Conservation (phyloP, 2,329 filamentous ascomycete genomes). For the Stachybotrys echinatus region DNA sequence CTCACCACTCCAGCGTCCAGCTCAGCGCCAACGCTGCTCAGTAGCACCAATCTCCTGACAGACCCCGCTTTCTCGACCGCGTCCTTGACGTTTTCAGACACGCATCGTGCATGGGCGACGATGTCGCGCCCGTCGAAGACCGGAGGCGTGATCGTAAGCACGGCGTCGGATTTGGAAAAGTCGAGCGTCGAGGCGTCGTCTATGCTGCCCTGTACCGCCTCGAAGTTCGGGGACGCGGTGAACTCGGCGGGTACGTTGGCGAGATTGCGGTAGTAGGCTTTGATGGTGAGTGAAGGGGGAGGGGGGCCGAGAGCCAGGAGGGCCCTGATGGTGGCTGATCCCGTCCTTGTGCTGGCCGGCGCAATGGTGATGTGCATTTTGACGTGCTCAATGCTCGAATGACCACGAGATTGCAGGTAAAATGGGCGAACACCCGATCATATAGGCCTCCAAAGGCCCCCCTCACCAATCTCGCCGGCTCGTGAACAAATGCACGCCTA, state of each 20-base stretch:
- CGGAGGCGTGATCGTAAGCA: conserved; percentile 25
- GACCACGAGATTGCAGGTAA: too few species aligned
- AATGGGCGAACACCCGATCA: too few species aligned
- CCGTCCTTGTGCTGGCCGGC: conserved; percentile 25
- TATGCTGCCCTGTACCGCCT: conserved; percentile 20
- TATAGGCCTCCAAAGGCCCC: too few species aligned
- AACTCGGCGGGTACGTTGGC: conserved; percentile 22
- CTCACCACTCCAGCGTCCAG: conserved; percentile 23
- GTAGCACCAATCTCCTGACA: conserved; percentile 23
- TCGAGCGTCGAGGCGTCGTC: conserved; percentile 21
- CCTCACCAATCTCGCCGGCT: too few species aligned
- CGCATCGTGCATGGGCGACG: conserved; percentile 7
- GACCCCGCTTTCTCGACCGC: conserved; percentile 15
- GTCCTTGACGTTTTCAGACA: conserved; percentile 21
- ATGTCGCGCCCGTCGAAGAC: conserved; percentile 17
- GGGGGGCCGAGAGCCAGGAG: conserved; percentile 12
- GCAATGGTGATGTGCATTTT: conserved; percentile 16
- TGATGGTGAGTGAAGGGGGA: conserved; percentile 9
- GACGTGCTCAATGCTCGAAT: too few species aligned
- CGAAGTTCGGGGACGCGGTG: conserved; percentile 15
- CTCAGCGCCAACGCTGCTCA: conserved; percentile 26
- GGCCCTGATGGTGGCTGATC: conserved; percentile 19
- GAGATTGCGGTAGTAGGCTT: conserved; percentile 22
- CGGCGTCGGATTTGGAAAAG: conserved; percentile 20
- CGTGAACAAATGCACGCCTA: too few species aligned